phyloP scores from a whole-genome alignment of 768 basidiomycete species.

The Tricholoma saponaceum region DNA sequence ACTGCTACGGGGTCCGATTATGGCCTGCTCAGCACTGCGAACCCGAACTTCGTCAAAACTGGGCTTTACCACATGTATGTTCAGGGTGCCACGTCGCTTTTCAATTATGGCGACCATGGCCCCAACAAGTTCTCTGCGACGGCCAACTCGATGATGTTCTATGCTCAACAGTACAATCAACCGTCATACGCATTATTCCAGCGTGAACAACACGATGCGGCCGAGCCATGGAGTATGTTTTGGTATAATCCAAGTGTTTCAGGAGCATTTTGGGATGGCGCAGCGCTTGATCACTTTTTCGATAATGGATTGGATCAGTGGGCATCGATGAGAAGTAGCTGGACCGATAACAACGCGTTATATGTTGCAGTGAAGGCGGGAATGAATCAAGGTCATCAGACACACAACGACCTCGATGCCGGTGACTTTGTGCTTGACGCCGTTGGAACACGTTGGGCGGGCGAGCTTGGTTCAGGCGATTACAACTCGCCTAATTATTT shows the following conservation, averaged over 20 bases:
- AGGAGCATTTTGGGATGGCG: conserved; percentile 91
- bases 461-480: conserved; percentile 88
- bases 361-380: conserved; percentile 92
- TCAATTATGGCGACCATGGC: conserved; percentile 82
- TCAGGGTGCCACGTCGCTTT: conserved; percentile 79
- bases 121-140: conserved; percentile 96
- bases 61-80: conserved; percentile 90
- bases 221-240: conserved; percentile 84
- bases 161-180: conserved; percentile 60
- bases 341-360: conserved; percentile 82
- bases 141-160: conserved; percentile 84
- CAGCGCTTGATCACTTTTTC: conserved; percentile 82
- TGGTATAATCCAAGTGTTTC: conserved; percentile 86
- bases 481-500: conserved; percentile 80
- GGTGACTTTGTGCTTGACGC: conserved; percentile 97
- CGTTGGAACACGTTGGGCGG: conserved; percentile 89
- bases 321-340: conserved; percentile 88
- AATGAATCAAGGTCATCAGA: conserved; percentile 76
- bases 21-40: conserved; percentile 56
- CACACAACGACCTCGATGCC: conserved; percentile 90
- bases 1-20: conserved; percentile 85
- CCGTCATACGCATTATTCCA: conserved; percentile 85
- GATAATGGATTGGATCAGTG: conserved; percentile 70
- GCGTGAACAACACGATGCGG: conserved; percentile 79
- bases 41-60: conserved; percentile 69